Base-by-base conservation (phyloP, 2,329 filamentous ascomycete genomes). In the Xylaria sp. region DNA sequence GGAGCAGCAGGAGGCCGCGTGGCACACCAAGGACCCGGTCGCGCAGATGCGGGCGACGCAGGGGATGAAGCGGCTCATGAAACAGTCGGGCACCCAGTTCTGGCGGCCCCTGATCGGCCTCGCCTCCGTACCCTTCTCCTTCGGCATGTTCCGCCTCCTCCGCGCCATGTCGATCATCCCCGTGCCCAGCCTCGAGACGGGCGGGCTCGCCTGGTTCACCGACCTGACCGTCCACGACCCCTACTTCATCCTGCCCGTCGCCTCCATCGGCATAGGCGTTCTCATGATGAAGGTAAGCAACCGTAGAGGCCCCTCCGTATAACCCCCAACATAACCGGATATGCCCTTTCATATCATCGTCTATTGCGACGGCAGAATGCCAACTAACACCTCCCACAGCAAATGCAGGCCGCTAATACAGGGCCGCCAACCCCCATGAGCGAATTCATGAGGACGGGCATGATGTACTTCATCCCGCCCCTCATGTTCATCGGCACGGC, bases 171-270 rank as follows among this genome's bases (percentile, higher is more conserved):
- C 84, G 1, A 71, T 78, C 19, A 75, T 97, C 44, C 93, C 93
- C 3, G 91, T 97, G 4, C 93, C 93, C 0, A 87, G 85, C 1
- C 72, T 97, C 60, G 83, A 90, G 63, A 76, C 74, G 1, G 90
- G 89, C 26, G 87, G 90, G 2, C 74, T 86, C 34, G 74, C 86
- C 39, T 99, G 94, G 94, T 83, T 97, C 62, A 74, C 77, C 1
- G 89, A 97, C 70, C 73, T 99, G 58, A 87, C 91, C 0, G 68
- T 85, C 19, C 71, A 83, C 1, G 94, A 99, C 71, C 93, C 94
- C 0, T 87, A 80, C 65, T 93, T 84, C 63, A 71, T 94, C 39
- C 75, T 97, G 26, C 94, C 94, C 1, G 59, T 84, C 2, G 52
- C 79, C 1, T 84, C 86, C 2, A 80, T 85, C 1, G 71, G 68